Evolutionary conservation across 2,329 filamentous ascomycete species (phyloP), one percentile per base, ranked within the genome.

Genomic region (Colletotrichum theobromicola): DNA sequence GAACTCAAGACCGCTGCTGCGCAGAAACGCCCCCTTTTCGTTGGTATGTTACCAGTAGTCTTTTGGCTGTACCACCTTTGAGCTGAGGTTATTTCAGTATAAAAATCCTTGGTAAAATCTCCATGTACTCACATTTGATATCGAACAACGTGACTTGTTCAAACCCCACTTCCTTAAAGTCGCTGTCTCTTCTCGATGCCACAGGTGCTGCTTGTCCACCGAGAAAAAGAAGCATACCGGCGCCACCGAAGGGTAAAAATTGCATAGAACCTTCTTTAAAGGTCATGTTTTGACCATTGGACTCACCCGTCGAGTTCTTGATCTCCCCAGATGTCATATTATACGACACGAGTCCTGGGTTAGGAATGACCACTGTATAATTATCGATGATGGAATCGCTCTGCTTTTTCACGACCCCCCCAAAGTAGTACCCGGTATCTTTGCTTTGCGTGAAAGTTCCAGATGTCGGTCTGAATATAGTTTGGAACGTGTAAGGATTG

Each of bases 401-500:
- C 82, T 13, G 81, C 79, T 34, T 75, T 10, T 70, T 80, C 0
- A 74, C 77, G 12, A 78, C 76, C 7, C 83, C 84, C 3, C 83
- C 82, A 7, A 85, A 71, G 6, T 80, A 81, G 62, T 81, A 84
- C 5, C 81, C 83, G 4, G 77, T 76, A 15, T 79, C 76, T 30
- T 76, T 70, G 24, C 67, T 76, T 50, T 79, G 78, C 2, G 80
- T 76, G 57, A 77, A 80, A n/a, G 82, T 79, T 15, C 80, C 78
- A 13, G 78, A 79, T 3, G 78, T 77, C 1, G 0, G 80, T 76
- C n/a, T 83, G 79, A 7, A 82, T 78, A 13, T 87, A 77, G 32
- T 82, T 79, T 50, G 83, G 82, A 60, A 85, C 87, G 80, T 79
- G 53, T 76, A 75, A 50, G 70, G 78, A 62, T 83, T 80, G 9